Percentiles rank a stretch among this genome's conserved stretches.
phyloP scores from a whole-genome alignment of 176 grass and related monocot genomes.

The Urochloa ruziziensis region DNA sequence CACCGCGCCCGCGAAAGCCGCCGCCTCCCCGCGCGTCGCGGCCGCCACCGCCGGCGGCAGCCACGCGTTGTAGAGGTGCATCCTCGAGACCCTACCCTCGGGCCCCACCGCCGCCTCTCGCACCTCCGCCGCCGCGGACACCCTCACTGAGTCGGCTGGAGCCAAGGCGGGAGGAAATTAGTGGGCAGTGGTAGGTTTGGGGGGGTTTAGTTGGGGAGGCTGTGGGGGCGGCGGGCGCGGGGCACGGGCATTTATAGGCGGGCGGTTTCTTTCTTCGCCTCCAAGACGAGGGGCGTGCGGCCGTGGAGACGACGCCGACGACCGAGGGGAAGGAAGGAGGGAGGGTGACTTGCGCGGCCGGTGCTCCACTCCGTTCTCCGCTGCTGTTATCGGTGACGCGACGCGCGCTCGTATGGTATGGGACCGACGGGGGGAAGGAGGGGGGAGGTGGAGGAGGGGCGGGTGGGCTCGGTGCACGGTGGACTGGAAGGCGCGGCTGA shows the following conservation, averaged over 20 bases:
- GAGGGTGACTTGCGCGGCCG: conserved; percentile 13
- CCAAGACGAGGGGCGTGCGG: conserved; percentile 32
- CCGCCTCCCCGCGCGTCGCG: conserved; percentile 57
- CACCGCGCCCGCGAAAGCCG: conserved; percentile 59
- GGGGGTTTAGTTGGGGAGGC: conserved; percentile 15
- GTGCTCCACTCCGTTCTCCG: neutral
- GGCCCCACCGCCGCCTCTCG: neutral
- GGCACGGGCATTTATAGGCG: conserved; percentile 4
- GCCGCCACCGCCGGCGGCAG: conserved; percentile 70
- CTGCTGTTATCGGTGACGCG: neutral
- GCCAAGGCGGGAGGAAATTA: neutral
- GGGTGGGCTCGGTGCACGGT: conserved; percentile 3
- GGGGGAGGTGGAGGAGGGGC: neutral
- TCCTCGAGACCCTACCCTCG: neutral
- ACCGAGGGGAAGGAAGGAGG: neutral
- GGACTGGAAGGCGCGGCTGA: neutral
- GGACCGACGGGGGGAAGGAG: neutral
- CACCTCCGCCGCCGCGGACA: no score
- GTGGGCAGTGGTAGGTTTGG: neutral
- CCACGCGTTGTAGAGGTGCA: conserved; percentile 99
- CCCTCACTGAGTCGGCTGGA: neutral
- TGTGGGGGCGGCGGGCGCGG: neutral
- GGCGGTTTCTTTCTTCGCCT: conserved; percentile 51
- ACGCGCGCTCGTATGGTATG: neutral
- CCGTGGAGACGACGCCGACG: conserved; percentile 25